A percentile compares a stretch with the other conserved stretches of the same genome.
These are phyloP conservation scores for Kurtzmaniella quercitrusa DNA, from an alignment of 1,139 yeast genomes.

Conservation along the genomic window DNA sequence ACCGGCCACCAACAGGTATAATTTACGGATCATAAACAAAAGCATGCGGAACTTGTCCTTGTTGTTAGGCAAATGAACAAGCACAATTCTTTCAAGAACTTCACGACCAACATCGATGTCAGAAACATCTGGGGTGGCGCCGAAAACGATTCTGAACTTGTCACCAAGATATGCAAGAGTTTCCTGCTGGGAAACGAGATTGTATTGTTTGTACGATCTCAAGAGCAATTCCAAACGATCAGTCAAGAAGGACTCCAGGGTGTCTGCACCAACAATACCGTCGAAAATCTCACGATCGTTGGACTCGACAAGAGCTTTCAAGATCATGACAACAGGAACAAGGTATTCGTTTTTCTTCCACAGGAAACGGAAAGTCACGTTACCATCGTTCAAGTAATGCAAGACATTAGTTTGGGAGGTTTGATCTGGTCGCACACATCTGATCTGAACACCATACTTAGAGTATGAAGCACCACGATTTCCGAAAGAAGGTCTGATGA, in stretches of 20 bases:
- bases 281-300: constrained; percentile 94
- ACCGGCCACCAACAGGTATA: constrained; percentile 92
- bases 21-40: constrained; percentile 90
- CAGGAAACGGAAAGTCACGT: constrained; percentile 91
- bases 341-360: constrained; percentile 96
- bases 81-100: constrained; percentile 75
- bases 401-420: constrained; percentile 95
- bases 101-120: constrained; percentile 91
- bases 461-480: constrained; percentile 93
- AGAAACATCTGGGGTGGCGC: constrained; percentile 80
- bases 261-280: constrained; percentile 89
- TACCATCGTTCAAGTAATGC: constrained; percentile 94
- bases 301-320: constrained; percentile 86
- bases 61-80: constrained; percentile 76
- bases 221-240: constrained; percentile 94
- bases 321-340: constrained; percentile 88
- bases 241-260: constrained; percentile 85
- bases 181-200: constrained; percentile 75
- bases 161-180: constrained; percentile 93
- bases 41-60: constrained; percentile 81
- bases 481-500: constrained; percentile 89
- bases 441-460: constrained; percentile 86
- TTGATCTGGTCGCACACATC: constrained; percentile 95
- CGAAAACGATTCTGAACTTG: constrained; percentile 90
- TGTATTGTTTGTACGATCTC: constrained; percentile 81